phyloP scores from a whole-genome alignment of 768 basidiomycete genomes.

The Multifurca ochricompacta region DNA sequence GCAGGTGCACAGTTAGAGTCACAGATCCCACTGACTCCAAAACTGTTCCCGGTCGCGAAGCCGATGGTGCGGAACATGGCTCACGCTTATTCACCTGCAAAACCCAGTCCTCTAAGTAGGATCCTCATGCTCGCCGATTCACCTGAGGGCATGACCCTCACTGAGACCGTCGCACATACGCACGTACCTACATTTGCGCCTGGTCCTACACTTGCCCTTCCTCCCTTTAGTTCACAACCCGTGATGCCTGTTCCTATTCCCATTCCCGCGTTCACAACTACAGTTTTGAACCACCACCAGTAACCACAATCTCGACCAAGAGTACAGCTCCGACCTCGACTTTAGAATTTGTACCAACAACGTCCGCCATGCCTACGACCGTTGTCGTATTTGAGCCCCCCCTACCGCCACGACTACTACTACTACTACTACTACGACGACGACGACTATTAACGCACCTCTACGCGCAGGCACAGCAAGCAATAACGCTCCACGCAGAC shows the following conservation, averaged over 20 bases:
- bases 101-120: conserved; percentile 73
- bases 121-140: conserved; percentile 68
- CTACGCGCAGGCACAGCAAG: conserved; percentile 11
- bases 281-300: conserved; percentile 3
- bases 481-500: conserved; percentile 16
- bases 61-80: conserved; percentile 61
- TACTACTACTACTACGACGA: conserved; percentile 6
- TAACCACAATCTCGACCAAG: neutral
- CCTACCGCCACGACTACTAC: neutral
- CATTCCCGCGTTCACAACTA: neutral
- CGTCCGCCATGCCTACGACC: neutral
- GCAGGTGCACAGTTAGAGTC: neutral
- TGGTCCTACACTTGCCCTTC: conserved; percentile 6
- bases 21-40: conserved; percentile 29
- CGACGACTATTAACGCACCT: conserved; percentile 8
- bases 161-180: conserved; percentile 13
- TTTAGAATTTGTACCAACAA: neutral
- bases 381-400: conserved; percentile 1
- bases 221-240: neutral
- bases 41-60: conserved; percentile 64
- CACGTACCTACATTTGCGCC: conserved; percentile 22
- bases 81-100: conserved; percentile 76
- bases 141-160: conserved; percentile 41
- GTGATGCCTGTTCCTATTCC: neutral
- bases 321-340: conserved; percentile 8